Conservation (phyloP, 2,329 filamentous ascomycete genomes). For the Fusarium sp. region DNA sequence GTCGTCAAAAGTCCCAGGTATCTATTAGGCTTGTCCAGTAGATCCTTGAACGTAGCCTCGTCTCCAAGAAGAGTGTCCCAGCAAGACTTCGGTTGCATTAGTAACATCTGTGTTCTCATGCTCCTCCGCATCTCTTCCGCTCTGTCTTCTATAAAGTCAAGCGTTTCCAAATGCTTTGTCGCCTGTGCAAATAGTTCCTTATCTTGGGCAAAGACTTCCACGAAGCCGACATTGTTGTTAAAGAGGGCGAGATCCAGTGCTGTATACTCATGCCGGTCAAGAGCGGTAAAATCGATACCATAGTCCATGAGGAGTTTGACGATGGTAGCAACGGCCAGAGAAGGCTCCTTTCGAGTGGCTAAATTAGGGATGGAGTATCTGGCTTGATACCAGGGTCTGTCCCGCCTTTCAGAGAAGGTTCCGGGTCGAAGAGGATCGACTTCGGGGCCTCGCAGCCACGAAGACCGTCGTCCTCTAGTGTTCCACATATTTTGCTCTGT, state of each 20-base stretch:
- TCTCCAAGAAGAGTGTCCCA: not conserved
- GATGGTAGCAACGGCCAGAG: conserved; percentile 13
- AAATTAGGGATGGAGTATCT: not conserved
- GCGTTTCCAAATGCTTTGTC: not conserved
- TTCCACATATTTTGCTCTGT: conserved; percentile 36
- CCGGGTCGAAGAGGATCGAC: conserved; percentile 20
- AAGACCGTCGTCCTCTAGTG: not conserved
- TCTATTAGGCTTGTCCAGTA: not conserved
- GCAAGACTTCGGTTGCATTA: conserved; percentile 24
- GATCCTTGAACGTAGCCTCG: not conserved
- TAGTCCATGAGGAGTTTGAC: conserved; percentile 26
- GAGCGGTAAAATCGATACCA: not conserved
- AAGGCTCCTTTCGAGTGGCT: not conserved
- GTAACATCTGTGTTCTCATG: conserved; percentile 27
- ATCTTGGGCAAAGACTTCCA: conserved; percentile 24
- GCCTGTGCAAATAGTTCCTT: conserved; percentile 15
- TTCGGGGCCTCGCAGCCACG: not conserved
- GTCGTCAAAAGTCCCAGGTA: conserved; percentile 15
- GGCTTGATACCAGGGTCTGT: not conserved
- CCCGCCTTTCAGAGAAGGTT: rapidly evolving
- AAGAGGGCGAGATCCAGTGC: conserved; percentile 36
- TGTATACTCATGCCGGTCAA: conserved; percentile 2
- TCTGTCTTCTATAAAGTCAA: not conserved
- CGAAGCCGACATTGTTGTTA: conserved; percentile 19
- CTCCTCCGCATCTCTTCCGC: not conserved